Conservation (phyloP, 306 rosid genomes). For the Cucurbita maxima region DNA sequence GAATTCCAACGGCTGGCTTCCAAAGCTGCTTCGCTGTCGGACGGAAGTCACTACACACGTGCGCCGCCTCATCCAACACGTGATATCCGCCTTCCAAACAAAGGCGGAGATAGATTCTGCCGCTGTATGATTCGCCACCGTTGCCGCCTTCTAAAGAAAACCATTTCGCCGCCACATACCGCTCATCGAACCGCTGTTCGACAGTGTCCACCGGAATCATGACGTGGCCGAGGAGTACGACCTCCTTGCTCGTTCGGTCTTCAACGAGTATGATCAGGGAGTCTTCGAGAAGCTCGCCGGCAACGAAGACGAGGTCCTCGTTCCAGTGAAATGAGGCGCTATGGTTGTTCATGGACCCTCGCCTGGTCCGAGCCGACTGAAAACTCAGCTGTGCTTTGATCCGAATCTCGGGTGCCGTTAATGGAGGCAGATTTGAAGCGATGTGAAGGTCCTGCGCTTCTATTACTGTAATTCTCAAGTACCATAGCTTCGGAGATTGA, state of each 20-base stretch:
- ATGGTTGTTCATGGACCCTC: conserved; percentile 75
- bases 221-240: conserved; percentile 43
- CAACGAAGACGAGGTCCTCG: conserved; percentile 78
- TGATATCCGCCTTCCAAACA: conserved; percentile 93
- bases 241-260: conserved; percentile 59
- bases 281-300: conserved; percentile 87
- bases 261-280: conserved; percentile 48
- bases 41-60: conserved; percentile 86
- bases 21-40: conserved; percentile 86
- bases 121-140: conserved; percentile 42
- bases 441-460: conserved; percentile 45
- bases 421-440: conserved; percentile 65
- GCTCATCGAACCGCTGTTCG: conserved; percentile 81
- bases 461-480: conserved; percentile 30
- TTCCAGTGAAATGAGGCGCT: conserved; percentile 66
- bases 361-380: conserved; percentile 52
- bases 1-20: conserved; percentile 73
- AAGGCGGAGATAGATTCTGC: conserved; percentile 57
- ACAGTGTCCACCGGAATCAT: conserved; percentile 41
- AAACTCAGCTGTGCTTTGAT: conserved; percentile 56
- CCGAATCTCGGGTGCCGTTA: conserved; percentile 73
- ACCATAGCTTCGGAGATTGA: conserved; percentile 53
- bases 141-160: conserved; percentile 22
- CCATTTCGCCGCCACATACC: conserved; percentile 83
- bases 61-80: conserved; percentile 98